These are phyloP conservation scores for Mycena olivaceomarginata DNA, from an alignment of 768 basidiomycete species.

Conservation along the genomic window DNA sequence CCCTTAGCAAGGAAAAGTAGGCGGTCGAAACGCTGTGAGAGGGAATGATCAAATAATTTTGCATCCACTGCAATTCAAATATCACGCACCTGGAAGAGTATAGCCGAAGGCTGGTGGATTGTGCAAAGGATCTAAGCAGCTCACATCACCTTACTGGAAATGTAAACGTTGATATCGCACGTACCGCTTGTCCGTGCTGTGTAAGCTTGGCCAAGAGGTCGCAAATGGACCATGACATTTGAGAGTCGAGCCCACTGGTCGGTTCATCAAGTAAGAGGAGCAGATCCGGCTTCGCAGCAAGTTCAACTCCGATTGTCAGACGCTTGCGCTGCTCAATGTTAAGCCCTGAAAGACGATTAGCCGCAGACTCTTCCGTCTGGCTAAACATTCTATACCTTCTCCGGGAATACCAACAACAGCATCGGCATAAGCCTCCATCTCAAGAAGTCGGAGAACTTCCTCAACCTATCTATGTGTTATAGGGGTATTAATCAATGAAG, in stretches of 20 bases:
- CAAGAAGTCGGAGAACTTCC: constrained; percentile 67
- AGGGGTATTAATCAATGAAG: no score
- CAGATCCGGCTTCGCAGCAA: constrained; percentile 71
- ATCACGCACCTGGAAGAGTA: no score
- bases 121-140: not conserved
- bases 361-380: no score
- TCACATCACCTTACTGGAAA: not conserved
- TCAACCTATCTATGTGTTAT: constrained; percentile 45
- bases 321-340: constrained; percentile 67
- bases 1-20: constrained; percentile 58
- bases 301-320: constrained; percentile 72
- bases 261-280: constrained; percentile 78
- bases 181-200: constrained; percentile 72
- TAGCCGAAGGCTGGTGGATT: not conserved
- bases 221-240: constrained; percentile 70
- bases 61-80: no score
- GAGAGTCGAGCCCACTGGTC: constrained; percentile 71
- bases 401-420: constrained; percentile 64
- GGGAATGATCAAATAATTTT: no score
- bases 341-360: constrained; percentile 31
- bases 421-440: constrained; percentile 67
- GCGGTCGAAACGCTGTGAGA: no score
- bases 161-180: constrained; percentile 64
- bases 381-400: constrained; percentile 35
- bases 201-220: constrained; percentile 70